Percentiles rank a stretch among this genome's conserved stretches.
These are phyloP conservation scores for Phytophthora quininea DNA, from an alignment of 352 stramenopile genomes.

Conservation along the genomic window DNA sequence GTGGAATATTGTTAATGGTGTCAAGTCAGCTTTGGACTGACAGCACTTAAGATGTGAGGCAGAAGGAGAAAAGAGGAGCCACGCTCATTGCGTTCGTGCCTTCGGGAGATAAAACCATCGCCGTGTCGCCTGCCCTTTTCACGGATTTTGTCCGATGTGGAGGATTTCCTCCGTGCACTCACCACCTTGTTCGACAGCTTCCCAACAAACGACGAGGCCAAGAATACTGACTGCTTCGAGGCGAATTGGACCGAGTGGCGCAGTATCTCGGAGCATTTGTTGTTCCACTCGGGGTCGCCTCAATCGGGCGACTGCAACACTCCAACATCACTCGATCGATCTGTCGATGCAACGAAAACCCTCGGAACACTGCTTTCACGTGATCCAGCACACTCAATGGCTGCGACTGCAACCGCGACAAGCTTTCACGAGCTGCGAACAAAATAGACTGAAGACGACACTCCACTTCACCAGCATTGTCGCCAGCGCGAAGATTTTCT, in stretches of 20 bases:
- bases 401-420: not conserved
- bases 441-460: not conserved
- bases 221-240: not conserved
- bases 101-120: too few relatives aligned
- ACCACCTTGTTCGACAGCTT: not conserved
- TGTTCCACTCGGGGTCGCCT: not conserved
- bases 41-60: too few relatives aligned
- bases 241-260: not conserved
- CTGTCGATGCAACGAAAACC: not conserved
- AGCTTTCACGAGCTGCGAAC: not conserved
- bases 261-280: not conserved
- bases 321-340: not conserved
- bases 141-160: too few relatives aligned
- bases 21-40: too few relatives aligned
- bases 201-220: not conserved
- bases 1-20: too few relatives aligned
- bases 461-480: not conserved
- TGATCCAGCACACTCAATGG: not conserved
- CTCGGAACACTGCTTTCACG: not conserved
- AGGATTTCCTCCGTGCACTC: too few relatives aligned
- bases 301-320: not conserved
- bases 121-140: too few relatives aligned
- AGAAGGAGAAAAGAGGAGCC: too few relatives aligned
- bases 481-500: not conserved
- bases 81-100: too few relatives aligned